Percentiles rank a stretch among this genome's conserved stretches.
phyloP scores from a whole-genome alignment of 805 yeast species.

The Suhomyces emberorum region DNA sequence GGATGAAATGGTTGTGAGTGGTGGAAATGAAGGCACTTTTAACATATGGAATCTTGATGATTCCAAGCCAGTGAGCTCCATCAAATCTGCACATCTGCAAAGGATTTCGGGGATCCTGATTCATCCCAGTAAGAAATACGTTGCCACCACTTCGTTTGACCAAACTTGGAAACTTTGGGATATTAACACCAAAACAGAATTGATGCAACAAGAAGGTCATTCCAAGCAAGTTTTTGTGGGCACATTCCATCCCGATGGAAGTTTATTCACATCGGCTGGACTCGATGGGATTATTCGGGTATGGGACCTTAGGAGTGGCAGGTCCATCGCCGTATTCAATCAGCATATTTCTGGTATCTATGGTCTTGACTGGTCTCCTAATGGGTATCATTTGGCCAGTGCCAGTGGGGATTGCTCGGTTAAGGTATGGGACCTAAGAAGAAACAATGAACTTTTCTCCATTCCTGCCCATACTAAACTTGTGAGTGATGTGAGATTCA shows the following conservation, averaged over 20 bases:
- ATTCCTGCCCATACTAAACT: constrained; percentile 76
- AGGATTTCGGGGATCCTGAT: constrained; percentile 60
- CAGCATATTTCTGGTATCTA: constrained; percentile 76
- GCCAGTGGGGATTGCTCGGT: constrained; percentile 82
- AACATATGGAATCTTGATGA: constrained; percentile 26
- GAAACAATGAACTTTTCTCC: constrained; percentile 37
- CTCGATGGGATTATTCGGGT: constrained; percentile 67
- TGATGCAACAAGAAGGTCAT: constrained; percentile 84
- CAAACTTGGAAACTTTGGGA: constrained; percentile 92
- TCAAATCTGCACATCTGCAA: constrained; percentile 32
- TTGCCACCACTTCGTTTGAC: constrained; percentile 78
- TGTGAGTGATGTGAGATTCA: constrained; percentile 63
- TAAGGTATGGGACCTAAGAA: constrained; percentile 83
- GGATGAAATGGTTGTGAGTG: constrained; percentile 28
- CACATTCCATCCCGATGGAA: constrained; percentile 72
- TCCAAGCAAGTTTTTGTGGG: constrained; percentile 64
- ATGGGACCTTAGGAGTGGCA: constrained; percentile 88
- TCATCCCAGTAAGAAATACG: constrained; percentile 58
- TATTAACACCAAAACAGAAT: constrained; percentile 37
- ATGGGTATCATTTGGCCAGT: constrained; percentile 73
- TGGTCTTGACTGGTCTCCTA: constrained; percentile 67
- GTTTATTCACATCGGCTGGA: constrained; percentile 74
- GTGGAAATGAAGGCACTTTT: constrained; percentile 39
- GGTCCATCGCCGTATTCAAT: constrained; percentile 50
- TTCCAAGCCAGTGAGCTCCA: constrained; percentile 16